Conservation (phyloP, 345 rosid species). For the Psidium guajava region DNA sequence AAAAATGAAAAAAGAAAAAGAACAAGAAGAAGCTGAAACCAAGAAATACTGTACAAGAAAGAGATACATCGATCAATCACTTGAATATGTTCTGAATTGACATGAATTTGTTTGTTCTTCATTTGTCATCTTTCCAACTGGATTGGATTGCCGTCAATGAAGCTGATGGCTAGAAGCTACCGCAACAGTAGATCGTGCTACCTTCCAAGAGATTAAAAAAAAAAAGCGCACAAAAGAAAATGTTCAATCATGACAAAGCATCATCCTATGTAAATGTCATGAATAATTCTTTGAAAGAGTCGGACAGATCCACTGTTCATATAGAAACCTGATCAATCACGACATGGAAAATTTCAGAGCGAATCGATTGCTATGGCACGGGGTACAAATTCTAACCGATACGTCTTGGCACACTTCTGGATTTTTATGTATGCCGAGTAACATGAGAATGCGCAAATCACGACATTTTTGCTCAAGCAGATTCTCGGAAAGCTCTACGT, state of each 20-base stretch:
- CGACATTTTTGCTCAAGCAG: not conserved
- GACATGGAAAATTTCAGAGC: not conserved
- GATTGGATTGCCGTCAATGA: not conserved
- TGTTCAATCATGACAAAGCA: not conserved
- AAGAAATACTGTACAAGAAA: not conserved
- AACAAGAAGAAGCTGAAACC: not conserved
- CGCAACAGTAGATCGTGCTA: not conserved
- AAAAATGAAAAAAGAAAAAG: not conserved
- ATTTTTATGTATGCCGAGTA: not conserved
- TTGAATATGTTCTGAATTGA: not conserved
- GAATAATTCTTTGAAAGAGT: not conserved
- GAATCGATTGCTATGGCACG: not conserved
- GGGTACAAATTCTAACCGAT: not conserved
- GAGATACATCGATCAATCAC: not conserved
- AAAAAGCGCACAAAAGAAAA: not conserved
- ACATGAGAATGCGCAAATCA: too few relatives aligned
- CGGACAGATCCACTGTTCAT: not conserved
- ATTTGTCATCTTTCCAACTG: not conserved
- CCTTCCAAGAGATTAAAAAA: not conserved
- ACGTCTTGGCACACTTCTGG: not conserved
- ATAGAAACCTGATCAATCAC: not conserved
- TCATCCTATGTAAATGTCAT: not conserved
- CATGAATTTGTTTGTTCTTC: not conserved
- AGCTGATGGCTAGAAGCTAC: not conserved
- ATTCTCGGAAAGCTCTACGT: not conserved